A percentile compares a stretch with the other conserved stretches of the same genome.
Conservation (phyloP, 805 yeast genomes). For the Candida coquimbonensis region DNA sequence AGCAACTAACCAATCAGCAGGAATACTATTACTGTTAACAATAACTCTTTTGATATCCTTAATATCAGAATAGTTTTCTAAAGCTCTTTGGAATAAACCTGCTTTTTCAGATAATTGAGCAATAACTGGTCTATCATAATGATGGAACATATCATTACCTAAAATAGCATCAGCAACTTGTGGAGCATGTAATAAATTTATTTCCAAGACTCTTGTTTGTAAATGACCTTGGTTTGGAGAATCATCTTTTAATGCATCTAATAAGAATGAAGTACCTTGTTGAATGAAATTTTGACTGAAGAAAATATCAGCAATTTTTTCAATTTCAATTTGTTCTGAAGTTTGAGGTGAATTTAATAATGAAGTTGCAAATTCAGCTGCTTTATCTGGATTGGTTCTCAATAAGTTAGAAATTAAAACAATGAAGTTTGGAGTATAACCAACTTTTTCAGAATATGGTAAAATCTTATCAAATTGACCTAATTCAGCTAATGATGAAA, state of each 20-base stretch:
- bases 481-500: constrained; percentile 84
- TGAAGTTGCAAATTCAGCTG: constrained; percentile 92
- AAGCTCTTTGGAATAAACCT: constrained; percentile 92
- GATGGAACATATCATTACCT: constrained; percentile 92
- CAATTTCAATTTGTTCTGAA: constrained; percentile 61
- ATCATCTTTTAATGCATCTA: constrained; percentile 92
- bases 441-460: constrained; percentile 87
- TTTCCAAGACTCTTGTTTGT: constrained; percentile 91
- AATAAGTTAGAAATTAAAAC: constrained; percentile 85
- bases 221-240: constrained; percentile 91
- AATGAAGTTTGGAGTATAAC: constrained; percentile 84
- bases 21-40: constrained; percentile 76
- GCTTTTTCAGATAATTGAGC: constrained; percentile 93
- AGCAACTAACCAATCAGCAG: constrained; percentile 87
- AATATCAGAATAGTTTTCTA: constrained; percentile 91
- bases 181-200: constrained; percentile 91
- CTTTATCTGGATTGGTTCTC: constrained; percentile 94
- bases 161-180: constrained; percentile 99
- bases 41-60: constrained; percentile 94
- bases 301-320: constrained; percentile 86
- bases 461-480: constrained; percentile 95
- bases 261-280: constrained; percentile 95
- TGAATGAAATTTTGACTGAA: constrained; percentile 90
- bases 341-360: constrained; percentile 60
- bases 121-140: constrained; percentile 88